Evolutionary conservation across 163 green algal genomes (phyloP), one percentile per base, ranked within the genome.

Genomic region (Volvox carteri): DNA sequence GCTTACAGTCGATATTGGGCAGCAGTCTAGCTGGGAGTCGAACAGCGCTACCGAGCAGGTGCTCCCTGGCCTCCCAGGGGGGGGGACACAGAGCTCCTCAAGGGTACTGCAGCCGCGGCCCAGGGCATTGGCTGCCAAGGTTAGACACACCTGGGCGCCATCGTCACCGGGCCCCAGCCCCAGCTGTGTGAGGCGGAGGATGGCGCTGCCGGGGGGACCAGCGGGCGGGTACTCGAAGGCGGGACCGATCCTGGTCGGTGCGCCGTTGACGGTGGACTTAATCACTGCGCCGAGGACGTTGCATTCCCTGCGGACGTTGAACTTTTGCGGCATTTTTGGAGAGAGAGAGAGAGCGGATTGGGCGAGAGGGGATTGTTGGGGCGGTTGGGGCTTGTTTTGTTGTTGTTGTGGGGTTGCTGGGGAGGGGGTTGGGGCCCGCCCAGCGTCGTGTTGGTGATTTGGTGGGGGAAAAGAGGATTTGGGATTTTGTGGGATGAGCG

Each of bases 141-240:
- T 70, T 44, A 87, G 54, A 65, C 80, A 87, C n/a, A 87, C 33
- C 80, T 87, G 62, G 0, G 80, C 19, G 46, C 80, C 80, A 65
- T 87, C 33, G 80, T 39, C 54, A 2, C 9, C 21, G 19, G 54
- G 30, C 30, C 33, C 33, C 65, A 87, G 65, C 19, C 80, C 80
- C 62, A 87, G 65, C 80, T 87, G 80, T 1, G 80, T 87, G 14
- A 87, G 33, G 1, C 46, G 46, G 21, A 87, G 65, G 9, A 87
- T 42, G 44, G 33, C 52, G 8, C 41, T 4, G 33, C 48, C 65
- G 2, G 8, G 18, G 1, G 80, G 65, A 23, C 80, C 80, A 8
- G 78, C 8, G 46, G 16, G 0, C 19, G 62, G 8, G 14, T 21
- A 0, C 33, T 79, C 80, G 44, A 87, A 73, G 46, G 18, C 7